Conservation (phyloP, 1,284 basidiomycete genomes). For the Fomitopsis schrenkii region DNA sequence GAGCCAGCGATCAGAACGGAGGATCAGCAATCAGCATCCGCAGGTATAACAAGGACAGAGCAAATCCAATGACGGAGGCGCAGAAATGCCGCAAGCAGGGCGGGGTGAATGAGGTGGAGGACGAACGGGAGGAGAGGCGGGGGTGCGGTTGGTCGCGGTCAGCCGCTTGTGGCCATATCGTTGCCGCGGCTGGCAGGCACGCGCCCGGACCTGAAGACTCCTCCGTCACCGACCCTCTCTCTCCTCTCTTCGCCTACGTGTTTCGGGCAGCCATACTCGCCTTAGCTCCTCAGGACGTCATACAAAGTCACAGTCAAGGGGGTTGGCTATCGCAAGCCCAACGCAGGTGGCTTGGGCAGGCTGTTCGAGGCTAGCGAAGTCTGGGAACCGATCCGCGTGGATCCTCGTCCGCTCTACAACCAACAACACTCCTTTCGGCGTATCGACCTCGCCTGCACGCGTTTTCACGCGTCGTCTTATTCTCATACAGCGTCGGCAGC, state of each 20-base stretch:
- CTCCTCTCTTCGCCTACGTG: neutral
- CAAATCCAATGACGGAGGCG: neutral
- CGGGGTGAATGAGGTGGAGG: neutral
- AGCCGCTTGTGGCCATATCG: constrained; percentile 11
- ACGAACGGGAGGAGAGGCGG: neutral
- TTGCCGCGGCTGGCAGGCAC: neutral
- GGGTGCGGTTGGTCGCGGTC: constrained; percentile 4
- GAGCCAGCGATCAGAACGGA: neutral
- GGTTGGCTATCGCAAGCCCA: neutral
- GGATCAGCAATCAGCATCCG: neutral
- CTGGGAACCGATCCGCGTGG: neutral
- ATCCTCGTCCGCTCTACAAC: constrained; percentile 4
- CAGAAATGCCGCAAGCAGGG: neutral
- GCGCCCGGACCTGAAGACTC: neutral
- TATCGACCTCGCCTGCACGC: constrained; percentile 1
- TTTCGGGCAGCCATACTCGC: neutral
- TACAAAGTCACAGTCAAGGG: neutral
- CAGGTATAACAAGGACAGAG: neutral
- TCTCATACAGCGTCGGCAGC: neutral
- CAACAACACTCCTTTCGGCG: constrained; percentile 4
- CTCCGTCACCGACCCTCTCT: neutral
- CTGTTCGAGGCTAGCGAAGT: neutral
- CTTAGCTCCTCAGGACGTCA: neutral
- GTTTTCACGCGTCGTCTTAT: constrained; percentile 1
- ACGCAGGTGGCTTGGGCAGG: neutral